A percentile compares a stretch with the other conserved stretches of the same genome.
Conservation (phyloP, 495 filamentous ascomycete genomes). For the Usnea hakonensis region DNA sequence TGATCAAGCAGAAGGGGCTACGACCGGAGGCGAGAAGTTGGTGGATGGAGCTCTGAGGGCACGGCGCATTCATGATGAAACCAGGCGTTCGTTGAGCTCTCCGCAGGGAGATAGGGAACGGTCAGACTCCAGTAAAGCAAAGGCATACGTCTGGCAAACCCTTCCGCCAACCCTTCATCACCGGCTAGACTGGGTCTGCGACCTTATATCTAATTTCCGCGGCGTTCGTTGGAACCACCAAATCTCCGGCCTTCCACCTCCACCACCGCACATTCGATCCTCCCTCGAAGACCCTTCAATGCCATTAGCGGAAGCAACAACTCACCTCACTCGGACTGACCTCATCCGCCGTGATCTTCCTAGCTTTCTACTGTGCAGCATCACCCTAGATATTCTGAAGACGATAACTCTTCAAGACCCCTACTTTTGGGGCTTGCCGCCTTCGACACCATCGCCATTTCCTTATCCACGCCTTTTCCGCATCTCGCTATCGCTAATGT, state of each 20-base stretch:
- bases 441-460: conserved; percentile 37
- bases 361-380: conserved; percentile 45
- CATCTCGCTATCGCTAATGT: conserved; percentile 39
- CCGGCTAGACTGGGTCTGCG: conserved; percentile 64
- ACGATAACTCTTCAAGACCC: conserved; percentile 60
- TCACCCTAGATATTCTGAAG: conserved; percentile 60
- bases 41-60: neutral
- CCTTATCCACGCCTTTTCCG: conserved; percentile 34
- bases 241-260: conserved; percentile 49
- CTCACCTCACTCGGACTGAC: conserved; percentile 31
- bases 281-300: conserved; percentile 30
- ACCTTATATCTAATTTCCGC: conserved; percentile 60
- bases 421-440: conserved; percentile 56
- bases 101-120: neutral
- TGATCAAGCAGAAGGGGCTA: neutral
- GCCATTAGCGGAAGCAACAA: conserved; percentile 15
- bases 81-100: neutral
- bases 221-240: conserved; percentile 76
- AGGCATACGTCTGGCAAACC: conserved; percentile 54
- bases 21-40: conserved; percentile 2
- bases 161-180: conserved; percentile 56
- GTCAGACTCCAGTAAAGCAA: neutral
- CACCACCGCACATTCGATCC: conserved; percentile 43
- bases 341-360: conserved; percentile 43
- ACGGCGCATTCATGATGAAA: neutral